These are phyloP conservation scores for Pyrenophora teres DNA, from an alignment of 2,329 filamentous ascomycete species.

Conservation along the genomic window DNA sequence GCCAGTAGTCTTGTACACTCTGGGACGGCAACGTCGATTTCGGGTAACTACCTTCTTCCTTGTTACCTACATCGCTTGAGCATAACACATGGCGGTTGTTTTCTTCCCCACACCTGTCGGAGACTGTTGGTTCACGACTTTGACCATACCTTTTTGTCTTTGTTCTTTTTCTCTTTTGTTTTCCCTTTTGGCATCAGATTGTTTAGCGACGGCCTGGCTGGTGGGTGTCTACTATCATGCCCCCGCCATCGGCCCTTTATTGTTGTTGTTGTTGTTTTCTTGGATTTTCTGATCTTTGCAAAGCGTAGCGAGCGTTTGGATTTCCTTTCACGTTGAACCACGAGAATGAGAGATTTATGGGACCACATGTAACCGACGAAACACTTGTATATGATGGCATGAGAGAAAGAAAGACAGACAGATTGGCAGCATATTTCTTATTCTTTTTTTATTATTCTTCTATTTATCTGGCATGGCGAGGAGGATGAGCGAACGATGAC, in stretches of 20 bases:
- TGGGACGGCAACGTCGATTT: conserved; percentile 44
- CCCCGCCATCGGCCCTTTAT: conserved; percentile 15
- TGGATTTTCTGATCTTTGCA: conserved; percentile 21
- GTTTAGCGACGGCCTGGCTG: conserved; percentile 29
- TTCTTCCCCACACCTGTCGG: conserved; percentile 20
- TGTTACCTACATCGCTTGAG: conserved; percentile 27
- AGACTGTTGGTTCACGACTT: conserved; percentile 20
- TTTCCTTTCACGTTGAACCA: conserved; percentile 34
- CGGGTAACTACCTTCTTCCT: conserved; percentile 5
- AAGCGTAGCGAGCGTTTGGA: conserved; percentile 43
- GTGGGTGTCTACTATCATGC: conserved; percentile 1
- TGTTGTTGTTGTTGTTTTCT: conserved; percentile 21
- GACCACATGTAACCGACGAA: conserved; percentile 27
- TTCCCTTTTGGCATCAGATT: conserved; percentile 15
- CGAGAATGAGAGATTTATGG: conserved; percentile 16
- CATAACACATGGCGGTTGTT: conserved; percentile 36
- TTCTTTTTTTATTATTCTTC: neutral
- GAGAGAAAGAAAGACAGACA: conserved; percentile 10
- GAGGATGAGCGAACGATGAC: neutral
- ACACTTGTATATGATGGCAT: conserved; percentile 24
- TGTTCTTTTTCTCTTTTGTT: conserved; percentile 16
- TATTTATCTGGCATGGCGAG: neutral
- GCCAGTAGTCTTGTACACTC: conserved; percentile 29
- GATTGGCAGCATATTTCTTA: conserved; percentile 4
- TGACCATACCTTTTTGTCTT: conserved; percentile 10